Evolutionary conservation across 192 early-diverging fungal genomes (phyloP), one percentile per base, ranked within the genome.

Genomic region (Backusella mclennaniae): DNA sequence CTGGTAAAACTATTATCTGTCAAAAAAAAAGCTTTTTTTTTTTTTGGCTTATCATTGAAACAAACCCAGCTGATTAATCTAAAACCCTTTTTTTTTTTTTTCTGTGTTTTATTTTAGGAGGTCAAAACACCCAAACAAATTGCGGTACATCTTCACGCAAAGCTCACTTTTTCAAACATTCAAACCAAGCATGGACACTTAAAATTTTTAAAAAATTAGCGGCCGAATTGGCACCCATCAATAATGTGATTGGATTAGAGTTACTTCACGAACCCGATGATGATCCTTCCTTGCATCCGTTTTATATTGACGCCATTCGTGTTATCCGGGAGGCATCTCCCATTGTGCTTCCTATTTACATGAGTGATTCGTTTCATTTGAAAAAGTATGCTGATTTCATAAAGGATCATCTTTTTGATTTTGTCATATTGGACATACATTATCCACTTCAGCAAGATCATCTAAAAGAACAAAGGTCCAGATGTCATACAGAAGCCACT

Each of bases 1-100:
- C 92, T 35, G 92, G 91, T 75, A 75, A 33, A 6, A n/a, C 6
- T 21, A 19, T n/a, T 38, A 8, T 21, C 12, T 41, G 38, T 14
- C 35, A 39, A 66, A 6, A 33, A 26, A 46, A 56, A 49, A 21
- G 7, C 3, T 15, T 33, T 53, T 49, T 46, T 35, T 66, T 49
- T 53, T 53, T 52, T n/a, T 53, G 4, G 19, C 49, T 52, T 52
- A 52, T 52, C 49, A n/a, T 52, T 52, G 49, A 52, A 52, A 52
- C 49, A 52, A 52, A 52, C 17, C 49, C 49, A 52, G 49, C 17
- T 6, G 17, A 52, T 52, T 52, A 52, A 52, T 52, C 49, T n/a
- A n/a, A 36, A 36, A 21, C 29, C 44, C 31, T 1, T 1, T 53
- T 52, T n/a, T 52, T 42, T 75, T 39, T n/a, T 52, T 42, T 75